Percentiles rank a stretch among this genome's conserved stretches.
These are phyloP conservation scores for Wickerhamiella galacta DNA, from an alignment of 805 yeast species.

Conservation along the genomic window DNA sequence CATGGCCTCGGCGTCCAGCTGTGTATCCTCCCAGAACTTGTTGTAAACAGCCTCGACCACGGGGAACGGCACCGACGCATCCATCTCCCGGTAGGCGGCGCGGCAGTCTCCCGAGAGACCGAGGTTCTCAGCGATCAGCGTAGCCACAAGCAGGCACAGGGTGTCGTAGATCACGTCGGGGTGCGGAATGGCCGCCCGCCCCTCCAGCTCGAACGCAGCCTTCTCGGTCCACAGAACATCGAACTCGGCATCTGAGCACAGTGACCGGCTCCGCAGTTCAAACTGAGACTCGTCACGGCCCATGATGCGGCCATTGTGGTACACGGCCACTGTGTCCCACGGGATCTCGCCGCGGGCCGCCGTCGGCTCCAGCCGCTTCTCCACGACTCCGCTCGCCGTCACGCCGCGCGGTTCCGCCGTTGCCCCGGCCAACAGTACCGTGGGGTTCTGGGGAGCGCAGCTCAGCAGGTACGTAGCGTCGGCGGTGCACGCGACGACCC, in stretches of 20 bases:
- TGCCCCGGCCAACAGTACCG: not conserved
- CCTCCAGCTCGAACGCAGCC: constrained; percentile 41
- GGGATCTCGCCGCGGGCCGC: constrained; percentile 8
- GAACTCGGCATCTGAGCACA: constrained; percentile 37
- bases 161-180: constrained; percentile 13
- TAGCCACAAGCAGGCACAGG: constrained; percentile 16
- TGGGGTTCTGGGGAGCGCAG: constrained; percentile 1
- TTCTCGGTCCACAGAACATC: constrained; percentile 31
- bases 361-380: not conserved
- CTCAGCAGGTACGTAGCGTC: constrained; percentile 4
- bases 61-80: constrained; percentile 10
- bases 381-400: not conserved
- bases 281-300: not conserved
- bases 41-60: constrained; percentile 35
- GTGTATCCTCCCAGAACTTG: constrained; percentile 26
- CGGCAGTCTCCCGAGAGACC: not conserved
- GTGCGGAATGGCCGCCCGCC: constrained; percentile 24
- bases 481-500: constrained; percentile 10
- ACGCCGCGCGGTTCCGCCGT: not conserved
- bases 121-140: constrained; percentile 10
- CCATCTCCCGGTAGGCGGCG: not conserved
- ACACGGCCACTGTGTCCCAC: constrained; percentile 14
- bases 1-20: constrained; percentile 29
- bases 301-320: constrained; percentile 3
- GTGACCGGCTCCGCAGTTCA: constrained; percentile 1